phyloP scores from a whole-genome alignment of 169 alveolate species.

The Plasmodium ovale region DNA sequence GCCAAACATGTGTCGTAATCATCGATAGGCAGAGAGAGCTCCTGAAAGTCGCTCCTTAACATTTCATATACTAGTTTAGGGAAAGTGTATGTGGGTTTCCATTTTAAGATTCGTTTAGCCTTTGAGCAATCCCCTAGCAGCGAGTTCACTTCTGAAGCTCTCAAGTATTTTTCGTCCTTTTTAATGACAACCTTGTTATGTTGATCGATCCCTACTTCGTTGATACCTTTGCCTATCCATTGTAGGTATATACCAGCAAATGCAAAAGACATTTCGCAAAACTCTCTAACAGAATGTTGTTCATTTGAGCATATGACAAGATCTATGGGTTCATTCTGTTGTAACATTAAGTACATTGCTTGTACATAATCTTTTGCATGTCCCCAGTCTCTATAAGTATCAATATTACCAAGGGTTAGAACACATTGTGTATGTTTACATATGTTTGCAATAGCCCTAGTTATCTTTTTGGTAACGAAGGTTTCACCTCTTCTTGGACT shows the following conservation, averaged over 20 bases:
- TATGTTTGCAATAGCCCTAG: conserved; percentile 83
- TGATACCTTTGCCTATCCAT: conserved; percentile 80
- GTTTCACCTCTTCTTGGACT: conserved; percentile 87
- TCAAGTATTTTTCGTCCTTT: conserved; percentile 69
- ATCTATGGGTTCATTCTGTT: conserved; percentile 82
- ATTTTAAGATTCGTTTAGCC: conserved; percentile 75
- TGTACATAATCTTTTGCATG: conserved; percentile 87
- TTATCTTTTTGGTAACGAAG: conserved; percentile 86
- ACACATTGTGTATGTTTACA: conserved; percentile 31
- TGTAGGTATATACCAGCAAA: conserved; percentile 67
- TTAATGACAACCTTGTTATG: conserved; percentile 43
- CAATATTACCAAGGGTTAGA: conserved; percentile 82
- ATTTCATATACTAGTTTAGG: conserved; percentile 80
- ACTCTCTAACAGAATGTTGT: conserved; percentile 77
- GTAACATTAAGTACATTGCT: conserved; percentile 87
- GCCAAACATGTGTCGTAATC: conserved; percentile 53
- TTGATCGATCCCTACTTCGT: conserved; percentile 78
- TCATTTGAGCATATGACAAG: conserved; percentile 84
- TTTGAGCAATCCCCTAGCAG: conserved; percentile 83
- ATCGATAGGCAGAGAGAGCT: conserved; percentile 43
- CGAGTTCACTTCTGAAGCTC: conserved; percentile 81
- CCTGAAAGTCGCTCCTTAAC: conserved; percentile 76
- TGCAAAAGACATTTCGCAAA: conserved; percentile 77
- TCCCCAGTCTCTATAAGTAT: conserved; percentile 89
- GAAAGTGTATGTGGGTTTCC: conserved; percentile 76